Evolutionary conservation across 2,329 filamentous ascomycete genomes (phyloP).

Genomic region (Phaeophleospora eucalypticola): DNA sequence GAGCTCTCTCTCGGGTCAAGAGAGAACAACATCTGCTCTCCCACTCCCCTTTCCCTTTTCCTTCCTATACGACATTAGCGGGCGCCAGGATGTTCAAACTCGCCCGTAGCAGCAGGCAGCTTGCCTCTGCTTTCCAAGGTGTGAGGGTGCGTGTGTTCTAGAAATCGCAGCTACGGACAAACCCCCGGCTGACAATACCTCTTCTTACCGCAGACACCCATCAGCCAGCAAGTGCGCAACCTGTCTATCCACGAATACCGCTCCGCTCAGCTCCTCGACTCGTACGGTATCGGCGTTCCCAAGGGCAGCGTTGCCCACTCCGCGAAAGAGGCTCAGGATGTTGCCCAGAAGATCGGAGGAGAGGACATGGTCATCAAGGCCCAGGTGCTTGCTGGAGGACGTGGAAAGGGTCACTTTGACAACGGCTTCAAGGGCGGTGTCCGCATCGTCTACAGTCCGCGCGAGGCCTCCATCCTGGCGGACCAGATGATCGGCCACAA

Average conservation of each 20-base stretch:
- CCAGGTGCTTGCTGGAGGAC: constrained; percentile 93
- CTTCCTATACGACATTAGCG: constrained; percentile 1
- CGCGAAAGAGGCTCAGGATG: constrained; percentile 80
- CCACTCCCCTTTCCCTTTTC: constrained; percentile 2
- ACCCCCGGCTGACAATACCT: constrained; percentile 17
- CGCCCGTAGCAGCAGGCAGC: constrained; percentile 68
- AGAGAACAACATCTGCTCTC: constrained; percentile 5
- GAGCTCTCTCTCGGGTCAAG: constrained; percentile 4
- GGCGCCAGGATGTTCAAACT: constrained; percentile 71
- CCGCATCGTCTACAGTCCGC: constrained; percentile 95
- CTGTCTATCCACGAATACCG: constrained; percentile 98
- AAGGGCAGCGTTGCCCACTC: constrained; percentile 81
- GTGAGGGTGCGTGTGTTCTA: constrained; percentile 56
- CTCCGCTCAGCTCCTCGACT: constrained; percentile 82
- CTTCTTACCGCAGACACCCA: constrained; percentile 50
- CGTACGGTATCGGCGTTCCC: constrained; percentile 91
- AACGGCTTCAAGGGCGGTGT: constrained; percentile 99
- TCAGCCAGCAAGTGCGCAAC: constrained; percentile 74
- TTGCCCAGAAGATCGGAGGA: constrained; percentile 82
- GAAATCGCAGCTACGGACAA: neutral
- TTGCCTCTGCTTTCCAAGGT: constrained; percentile 74
- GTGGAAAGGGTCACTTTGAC: constrained; percentile 96
- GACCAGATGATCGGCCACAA: constrained; percentile 99
- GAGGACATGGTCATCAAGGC: constrained; percentile 99
- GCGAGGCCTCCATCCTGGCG: constrained; percentile 93